phyloP scores from a whole-genome alignment of 2,329 filamentous ascomycete genomes.

The Aspergillus aculeatinus region DNA sequence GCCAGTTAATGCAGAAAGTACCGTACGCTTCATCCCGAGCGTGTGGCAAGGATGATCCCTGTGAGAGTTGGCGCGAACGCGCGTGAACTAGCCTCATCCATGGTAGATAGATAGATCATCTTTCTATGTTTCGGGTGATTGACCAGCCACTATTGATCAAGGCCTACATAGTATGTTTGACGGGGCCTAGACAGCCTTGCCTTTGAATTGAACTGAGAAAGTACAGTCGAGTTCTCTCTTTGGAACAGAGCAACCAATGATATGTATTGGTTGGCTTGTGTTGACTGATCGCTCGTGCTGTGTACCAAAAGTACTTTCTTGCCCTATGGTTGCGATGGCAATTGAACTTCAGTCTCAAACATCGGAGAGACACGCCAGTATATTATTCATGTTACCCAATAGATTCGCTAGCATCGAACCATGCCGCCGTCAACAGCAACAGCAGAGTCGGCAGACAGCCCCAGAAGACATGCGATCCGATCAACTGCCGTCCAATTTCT shows the following conservation, averaged over 20 bases:
- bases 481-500: too few species aligned
- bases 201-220: background rate
- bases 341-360: background rate
- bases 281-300: background rate
- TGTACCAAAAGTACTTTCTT: background rate
- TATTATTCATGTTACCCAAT: background rate
- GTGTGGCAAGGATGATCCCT: background rate
- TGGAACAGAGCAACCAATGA: background rate
- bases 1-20: too few species aligned
- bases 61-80: background rate
- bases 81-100: too few species aligned
- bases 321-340: background rate
- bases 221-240: background rate
- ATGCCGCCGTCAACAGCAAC: too few species aligned
- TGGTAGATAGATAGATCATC: too few species aligned
- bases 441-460: background rate
- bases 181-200: background rate
- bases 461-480: too few species aligned
- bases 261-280: background rate
- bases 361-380: background rate
- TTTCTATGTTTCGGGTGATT: background rate
- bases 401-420: background rate
- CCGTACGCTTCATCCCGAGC: background rate
- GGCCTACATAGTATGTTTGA: background rate
- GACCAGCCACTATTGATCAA: background rate